phyloP scores from a whole-genome alignment of 139 green algal species.

The Zygnema cylindricum region DNA sequence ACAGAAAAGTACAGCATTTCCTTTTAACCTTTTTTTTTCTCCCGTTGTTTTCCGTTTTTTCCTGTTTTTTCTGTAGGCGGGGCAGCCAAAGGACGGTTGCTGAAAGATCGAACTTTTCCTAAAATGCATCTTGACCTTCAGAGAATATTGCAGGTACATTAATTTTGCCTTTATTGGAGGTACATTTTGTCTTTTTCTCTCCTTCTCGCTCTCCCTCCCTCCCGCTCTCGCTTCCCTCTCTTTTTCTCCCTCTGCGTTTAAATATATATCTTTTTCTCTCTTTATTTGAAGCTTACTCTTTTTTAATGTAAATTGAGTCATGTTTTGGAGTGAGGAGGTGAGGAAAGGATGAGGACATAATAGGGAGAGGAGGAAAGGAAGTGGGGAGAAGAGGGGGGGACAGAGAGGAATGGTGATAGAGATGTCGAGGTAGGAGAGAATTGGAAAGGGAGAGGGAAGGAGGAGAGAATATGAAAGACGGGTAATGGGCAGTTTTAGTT shows the following conservation, averaged over 20 bases:
- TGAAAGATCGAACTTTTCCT: constrained; percentile 33
- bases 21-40: too few species aligned
- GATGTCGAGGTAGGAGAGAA: background rate
- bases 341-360: too few species aligned
- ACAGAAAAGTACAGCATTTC: too few species aligned
- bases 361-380: background rate
- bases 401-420: background rate
- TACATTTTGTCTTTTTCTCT: background rate
- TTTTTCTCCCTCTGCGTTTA: background rate
- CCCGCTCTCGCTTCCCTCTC: background rate
- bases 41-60: too few species aligned
- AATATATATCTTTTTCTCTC: background rate
- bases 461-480: background rate
- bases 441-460: background rate
- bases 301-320: too few species aligned
- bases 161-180: too few species aligned
- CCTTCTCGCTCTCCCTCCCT: background rate
- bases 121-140: constrained; percentile 50
- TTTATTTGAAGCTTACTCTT: too few species aligned
- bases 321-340: too few species aligned
- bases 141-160: constrained; percentile 48
- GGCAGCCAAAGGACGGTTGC: constrained; percentile 3
- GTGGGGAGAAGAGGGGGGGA: background rate
- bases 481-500: background rate
- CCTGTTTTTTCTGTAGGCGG: too few species aligned